Evolutionary conservation across 306 rosid species (phyloP), one percentile per base, ranked within the genome.

Genomic region (Quercus engelmannii): DNA sequence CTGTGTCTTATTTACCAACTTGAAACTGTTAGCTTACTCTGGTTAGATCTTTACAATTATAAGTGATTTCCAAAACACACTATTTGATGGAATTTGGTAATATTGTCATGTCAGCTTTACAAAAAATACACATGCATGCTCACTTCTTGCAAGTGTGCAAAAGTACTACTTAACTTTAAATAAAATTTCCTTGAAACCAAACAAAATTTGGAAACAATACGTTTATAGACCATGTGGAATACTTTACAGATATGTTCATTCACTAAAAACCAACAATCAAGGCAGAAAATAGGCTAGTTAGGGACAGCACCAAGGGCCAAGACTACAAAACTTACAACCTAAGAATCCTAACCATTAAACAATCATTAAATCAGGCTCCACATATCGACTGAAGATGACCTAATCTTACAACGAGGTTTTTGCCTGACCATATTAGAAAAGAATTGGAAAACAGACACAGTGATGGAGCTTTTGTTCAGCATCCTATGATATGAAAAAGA

Each of bases 11-110:
- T 61, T 21, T 63, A 79, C 49, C 64, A 81, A 77, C 31, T 78
- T 82, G 23, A 83, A 81, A 51, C 67, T n/a, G 49, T 49, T 65
- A 79, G 71, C 69, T 63, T 58, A 19, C 17, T 25, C 69, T 13
- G 71, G 43, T 58, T 33, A 65, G 78, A 19, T 78, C 14, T 57
- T 76, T 56, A 26, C 28, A 69, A 69, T 31, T 38, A 67, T 71
- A 81, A 76, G 21, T 80, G 80, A 81, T 84, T 62, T 76, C 25
- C n/a, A 15, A 79, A 76, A 74, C 41, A 74, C 33, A 35, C 21
- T 69, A 80, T 80, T 67, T 69, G 55, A 33, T 17, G 33, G 71
- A 14, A 83, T 70, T 26, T 55, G 62, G 65, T 35, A 54, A 58
- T 2, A 78, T 59, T 74, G 41, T 55, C 68, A 58, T 63, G 69